Conservation (phyloP, 768 basidiomycete genomes). For the Porpolomopsis calyptriformis region DNA sequence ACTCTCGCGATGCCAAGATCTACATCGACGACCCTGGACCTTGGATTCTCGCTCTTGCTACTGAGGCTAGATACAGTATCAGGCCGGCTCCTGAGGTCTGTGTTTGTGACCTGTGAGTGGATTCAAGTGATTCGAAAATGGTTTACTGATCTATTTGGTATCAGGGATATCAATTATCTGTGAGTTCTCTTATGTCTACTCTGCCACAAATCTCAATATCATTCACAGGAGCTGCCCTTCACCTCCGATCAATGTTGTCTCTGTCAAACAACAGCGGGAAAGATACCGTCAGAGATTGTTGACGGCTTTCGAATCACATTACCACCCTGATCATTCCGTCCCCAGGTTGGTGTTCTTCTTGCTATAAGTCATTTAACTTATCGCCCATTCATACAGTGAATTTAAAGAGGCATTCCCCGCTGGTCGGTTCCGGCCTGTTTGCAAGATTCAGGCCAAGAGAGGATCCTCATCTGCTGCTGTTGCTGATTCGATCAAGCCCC, state of each 20-base stretch:
- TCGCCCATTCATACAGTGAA: conserved; percentile 42
- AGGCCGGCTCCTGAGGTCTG: conserved; percentile 73
- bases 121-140: background rate
- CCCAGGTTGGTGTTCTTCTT: conserved; percentile 38
- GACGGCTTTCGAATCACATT: conserved; percentile 73
- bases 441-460: conserved; percentile 80
- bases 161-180: conserved; percentile 75
- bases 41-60: conserved; percentile 87
- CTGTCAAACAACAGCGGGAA: conserved; percentile 70
- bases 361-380: conserved; percentile 4
- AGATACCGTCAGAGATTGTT: conserved; percentile 66
- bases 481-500: conserved; percentile 82
- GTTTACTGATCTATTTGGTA: background rate
- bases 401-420: conserved; percentile 94
- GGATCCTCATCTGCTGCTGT: conserved; percentile 71
- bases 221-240: conserved; percentile 58
- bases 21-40: conserved; percentile 95
- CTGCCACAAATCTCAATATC: conserved; percentile 7
- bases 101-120: conserved; percentile 70
- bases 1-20: conserved; percentile 84
- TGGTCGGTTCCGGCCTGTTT: conserved; percentile 81
- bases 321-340: conserved; percentile 81
- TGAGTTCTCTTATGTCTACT: conserved; percentile 23
- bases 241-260: conserved; percentile 66
- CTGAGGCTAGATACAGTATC: conserved; percentile 72